Evolutionary conservation across 345 rosid genomes (phyloP).

Genomic region (Dipteronia dyeriana): DNA sequence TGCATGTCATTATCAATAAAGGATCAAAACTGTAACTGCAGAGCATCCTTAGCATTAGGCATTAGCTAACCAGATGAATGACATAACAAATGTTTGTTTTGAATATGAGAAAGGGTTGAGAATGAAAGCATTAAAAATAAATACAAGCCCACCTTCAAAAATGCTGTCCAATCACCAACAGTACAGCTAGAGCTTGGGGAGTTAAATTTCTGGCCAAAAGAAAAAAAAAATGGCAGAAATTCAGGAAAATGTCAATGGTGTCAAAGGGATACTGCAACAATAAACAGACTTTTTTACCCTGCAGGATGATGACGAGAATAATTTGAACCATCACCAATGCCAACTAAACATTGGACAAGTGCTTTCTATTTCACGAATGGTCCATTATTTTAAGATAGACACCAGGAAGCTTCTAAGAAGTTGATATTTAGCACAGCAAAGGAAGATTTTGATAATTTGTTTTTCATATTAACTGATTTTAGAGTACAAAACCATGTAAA

Average conservation of each 20-base stretch:
- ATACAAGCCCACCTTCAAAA: slow-evolving; percentile 65
- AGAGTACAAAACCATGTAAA: background rate
- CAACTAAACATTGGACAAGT: background rate
- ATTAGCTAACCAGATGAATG: slow-evolving; percentile 11
- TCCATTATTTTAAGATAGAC: slow-evolving; percentile 1
- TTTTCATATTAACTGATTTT: background rate
- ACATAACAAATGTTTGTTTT: background rate
- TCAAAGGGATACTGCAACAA: background rate
- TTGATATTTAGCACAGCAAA: slow-evolving; percentile 11
- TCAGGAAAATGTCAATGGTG: slow-evolving; percentile 21
- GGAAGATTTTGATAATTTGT: background rate
- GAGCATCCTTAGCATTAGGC: slow-evolving; percentile 1
- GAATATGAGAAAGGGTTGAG: slow-evolving; percentile 9
- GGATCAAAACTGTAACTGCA: background rate
- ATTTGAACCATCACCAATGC: background rate
- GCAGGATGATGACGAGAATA: background rate
- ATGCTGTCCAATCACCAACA: slow-evolving; percentile 79
- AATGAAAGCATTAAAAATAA: slow-evolving; percentile 16
- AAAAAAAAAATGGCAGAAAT: slow-evolving; percentile 15
- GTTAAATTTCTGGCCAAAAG: slow-evolving; percentile 75
- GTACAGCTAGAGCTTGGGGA: slow-evolving; percentile 80
- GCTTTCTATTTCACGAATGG: background rate
- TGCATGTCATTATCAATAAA: background rate
- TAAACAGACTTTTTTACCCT: background rate
- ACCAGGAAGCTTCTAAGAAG: slow-evolving; percentile 10